Base-by-base conservation (phyloP, 257 asterid species). In the Solanum raphanifolium region DNA sequence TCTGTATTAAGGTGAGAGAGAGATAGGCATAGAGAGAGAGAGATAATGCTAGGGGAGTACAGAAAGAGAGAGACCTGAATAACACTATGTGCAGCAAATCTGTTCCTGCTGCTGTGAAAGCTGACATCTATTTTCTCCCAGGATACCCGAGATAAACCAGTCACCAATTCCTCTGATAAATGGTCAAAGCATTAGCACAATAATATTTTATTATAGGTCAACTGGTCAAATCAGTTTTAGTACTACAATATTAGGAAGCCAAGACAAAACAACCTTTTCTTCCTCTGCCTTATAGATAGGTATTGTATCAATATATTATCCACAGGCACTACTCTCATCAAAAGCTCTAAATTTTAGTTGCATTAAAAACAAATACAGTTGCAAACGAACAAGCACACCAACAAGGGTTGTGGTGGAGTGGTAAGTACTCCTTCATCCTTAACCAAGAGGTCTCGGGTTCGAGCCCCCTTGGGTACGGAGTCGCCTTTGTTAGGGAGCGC, bases 91-190 rank as follows among this genome's bases (percentile, higher is more conserved):
- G 99, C 99, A 76, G 98, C 98, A 87, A 91, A 95, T 88, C 94
- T 94, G 83, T 92, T 81, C 92, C 91, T 90, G 95, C 99, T 96
- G 36, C 83, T 90, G 87, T 96, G 99, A 90, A 97, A 97, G 92
- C 99, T 97, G 85, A 96, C 96, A 46, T 97, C 99, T 82, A 97
- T 98, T 92, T 97, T 97, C 93, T 97, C 99, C 99, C 99, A 97
- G 13, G 99, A 88, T 85, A 97, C 89, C 69, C 96, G 94, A 88
- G 98, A 94, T 38, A 97, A 94, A 27, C 96, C 96, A n/a, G 90
- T 96, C 83, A 97, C 91, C 69, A 96, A 89, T 90, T 94, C 95
- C 94, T 93, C 99, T 97, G 96, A 89, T 79, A 29, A 39, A 34
- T 78, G 83, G 29, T 78, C 90, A 74, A 82, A 83, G 62, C 69